Evolutionary conservation across 305 asterid genomes (phyloP).

Genomic region (Rubia tinctorum): DNA sequence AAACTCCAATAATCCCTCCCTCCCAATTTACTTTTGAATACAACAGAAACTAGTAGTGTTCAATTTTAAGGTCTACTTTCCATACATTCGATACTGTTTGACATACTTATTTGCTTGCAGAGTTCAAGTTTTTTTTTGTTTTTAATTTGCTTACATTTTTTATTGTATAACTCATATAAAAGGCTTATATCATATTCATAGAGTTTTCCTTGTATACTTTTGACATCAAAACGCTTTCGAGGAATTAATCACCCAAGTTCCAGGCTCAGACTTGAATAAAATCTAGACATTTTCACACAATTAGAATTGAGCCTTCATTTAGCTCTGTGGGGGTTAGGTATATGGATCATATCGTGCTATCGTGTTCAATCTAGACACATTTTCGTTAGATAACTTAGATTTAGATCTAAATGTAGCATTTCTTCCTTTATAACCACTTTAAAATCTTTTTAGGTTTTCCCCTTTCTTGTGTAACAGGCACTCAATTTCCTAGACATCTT

Average conservation of each 20-base stretch:
- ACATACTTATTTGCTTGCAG: neutral
- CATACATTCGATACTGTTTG: neutral
- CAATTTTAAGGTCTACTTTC: neutral
- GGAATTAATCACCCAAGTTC: neutral
- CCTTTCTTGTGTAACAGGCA: too few species aligned
- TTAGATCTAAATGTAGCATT: too few species aligned
- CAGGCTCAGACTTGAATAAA: neutral
- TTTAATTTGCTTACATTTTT: neutral
- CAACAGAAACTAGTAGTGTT: neutral
- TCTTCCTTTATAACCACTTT: too few species aligned
- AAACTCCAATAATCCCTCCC: neutral
- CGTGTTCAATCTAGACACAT: too few species aligned
- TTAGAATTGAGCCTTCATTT: too few species aligned
- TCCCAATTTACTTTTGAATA: neutral
- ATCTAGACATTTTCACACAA: neutral
- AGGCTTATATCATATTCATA: neutral
- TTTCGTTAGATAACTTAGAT: too few species aligned
- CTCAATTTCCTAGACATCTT: too few species aligned
- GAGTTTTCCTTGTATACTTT: neutral
- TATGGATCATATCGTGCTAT: too few species aligned
- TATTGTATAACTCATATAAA: neutral
- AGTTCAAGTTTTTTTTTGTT: neutral
- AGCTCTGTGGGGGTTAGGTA: too few species aligned
- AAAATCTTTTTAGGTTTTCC: too few species aligned
- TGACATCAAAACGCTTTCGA: neutral